A percentile compares a stretch with the other conserved stretches of the same genome.
phyloP scores from a whole-genome alignment of 371 early-diverging fungal species.

The Synchytrium microbalum region DNA sequence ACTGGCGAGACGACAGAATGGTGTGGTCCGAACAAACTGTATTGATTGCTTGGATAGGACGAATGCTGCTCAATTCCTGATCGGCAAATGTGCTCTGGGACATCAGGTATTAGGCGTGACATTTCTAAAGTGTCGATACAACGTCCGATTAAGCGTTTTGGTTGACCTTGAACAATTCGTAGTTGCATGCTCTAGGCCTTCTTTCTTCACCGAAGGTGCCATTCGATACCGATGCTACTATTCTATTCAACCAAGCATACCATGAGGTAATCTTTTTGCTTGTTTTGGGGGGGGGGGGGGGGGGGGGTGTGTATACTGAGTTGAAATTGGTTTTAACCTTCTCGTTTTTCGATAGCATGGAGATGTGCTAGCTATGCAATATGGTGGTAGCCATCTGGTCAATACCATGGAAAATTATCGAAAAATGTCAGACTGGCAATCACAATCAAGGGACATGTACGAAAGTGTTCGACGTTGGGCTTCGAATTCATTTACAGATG shows the following conservation, averaged over 20 bases:
- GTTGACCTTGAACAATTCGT: too few relatives aligned
- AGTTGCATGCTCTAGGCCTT: slow-evolving; percentile 82
- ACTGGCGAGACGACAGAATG: slow-evolving; percentile 54
- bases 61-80: slow-evolving; percentile 96
- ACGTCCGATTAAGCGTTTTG: neutral
- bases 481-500: slow-evolving; percentile 91
- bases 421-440: slow-evolving; percentile 87
- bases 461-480: slow-evolving; percentile 87
- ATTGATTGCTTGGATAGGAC: slow-evolving; percentile 99
- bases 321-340: too few relatives aligned
- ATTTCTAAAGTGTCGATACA: neutral
- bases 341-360: too few relatives aligned
- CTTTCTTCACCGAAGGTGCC: slow-evolving; percentile 68
- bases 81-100: slow-evolving; percentile 90
- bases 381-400: slow-evolving; percentile 97
- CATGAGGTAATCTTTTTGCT: too few relatives aligned
- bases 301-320: too few relatives aligned
- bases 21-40: slow-evolving; percentile 96
- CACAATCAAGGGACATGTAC: slow-evolving; percentile 91
- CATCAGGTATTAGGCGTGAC: slow-evolving; percentile 52
- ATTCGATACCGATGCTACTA: slow-evolving; percentile 87
- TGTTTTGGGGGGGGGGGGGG: too few relatives aligned
- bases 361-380: slow-evolving; percentile 97
- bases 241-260: slow-evolving; percentile 94
- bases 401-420: slow-evolving; percentile 96